Evolutionary conservation across 1,284 basidiomycete genomes (phyloP).

Genomic region (Puccinia brachypodii): DNA sequence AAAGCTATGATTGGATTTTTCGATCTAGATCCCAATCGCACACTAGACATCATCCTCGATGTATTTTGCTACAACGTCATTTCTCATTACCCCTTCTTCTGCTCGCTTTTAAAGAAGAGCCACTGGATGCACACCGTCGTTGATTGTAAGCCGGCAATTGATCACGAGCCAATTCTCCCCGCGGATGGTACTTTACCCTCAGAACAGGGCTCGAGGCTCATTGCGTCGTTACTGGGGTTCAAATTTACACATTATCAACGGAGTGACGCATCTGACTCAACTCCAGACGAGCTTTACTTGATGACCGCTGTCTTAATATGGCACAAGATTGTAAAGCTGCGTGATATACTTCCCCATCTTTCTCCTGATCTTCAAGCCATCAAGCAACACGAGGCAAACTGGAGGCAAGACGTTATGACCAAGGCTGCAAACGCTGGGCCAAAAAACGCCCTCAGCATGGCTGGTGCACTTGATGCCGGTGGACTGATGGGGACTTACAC

Average conservation of each 20-base stretch:
- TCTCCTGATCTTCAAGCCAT: conserved; percentile 54
- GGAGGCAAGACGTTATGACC: conserved; percentile 36
- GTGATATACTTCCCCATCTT: conserved; percentile 84
- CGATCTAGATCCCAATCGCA: conserved; percentile 90
- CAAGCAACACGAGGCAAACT: conserved; percentile 48
- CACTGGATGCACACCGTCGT: conserved; percentile 68
- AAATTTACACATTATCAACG: conserved; percentile 90
- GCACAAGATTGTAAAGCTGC: conserved; percentile 77
- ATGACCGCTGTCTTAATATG: conserved; percentile 84
- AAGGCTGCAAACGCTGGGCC: conserved; percentile 20
- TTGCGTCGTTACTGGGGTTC: conserved; percentile 92
- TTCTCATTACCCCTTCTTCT: conserved; percentile 86
- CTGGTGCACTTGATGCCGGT: conserved; percentile 46
- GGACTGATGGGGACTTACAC: neutral
- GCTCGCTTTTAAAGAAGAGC: conserved; percentile 77
- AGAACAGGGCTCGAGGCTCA: conserved; percentile 63
- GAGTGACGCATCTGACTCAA: conserved; percentile 60
- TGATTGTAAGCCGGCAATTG: conserved; percentile 33
- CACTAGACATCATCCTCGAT: conserved; percentile 89
- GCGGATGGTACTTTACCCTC: conserved; percentile 24
- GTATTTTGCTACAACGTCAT: conserved; percentile 78
- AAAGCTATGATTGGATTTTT: conserved; percentile 87
- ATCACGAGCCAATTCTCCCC: neutral
- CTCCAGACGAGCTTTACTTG: conserved; percentile 74
- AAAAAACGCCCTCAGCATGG: conserved; percentile 40